A percentile compares a stretch with the other conserved stretches of the same genome.
These are phyloP conservation scores for Verticillium isaacii DNA, from an alignment of 2,329 filamentous ascomycete species.

Conservation along the genomic window DNA sequence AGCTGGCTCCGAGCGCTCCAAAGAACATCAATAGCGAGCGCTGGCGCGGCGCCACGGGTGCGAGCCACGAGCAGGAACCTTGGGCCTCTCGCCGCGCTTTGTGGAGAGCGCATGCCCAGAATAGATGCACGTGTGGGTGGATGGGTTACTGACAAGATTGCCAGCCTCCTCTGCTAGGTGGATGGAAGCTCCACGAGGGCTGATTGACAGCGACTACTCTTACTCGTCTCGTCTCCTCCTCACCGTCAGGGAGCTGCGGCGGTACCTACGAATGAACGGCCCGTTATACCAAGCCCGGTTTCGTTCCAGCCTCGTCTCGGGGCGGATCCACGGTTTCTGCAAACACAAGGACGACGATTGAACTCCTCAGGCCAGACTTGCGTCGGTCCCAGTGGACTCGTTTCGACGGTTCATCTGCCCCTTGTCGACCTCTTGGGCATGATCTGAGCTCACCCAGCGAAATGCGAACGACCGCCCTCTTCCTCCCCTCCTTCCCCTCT, in stretches of 20 bases:
- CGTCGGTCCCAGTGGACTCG: too few relatives aligned
- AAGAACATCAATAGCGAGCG: not conserved
- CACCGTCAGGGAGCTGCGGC: too few relatives aligned
- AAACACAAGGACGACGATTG: too few relatives aligned
- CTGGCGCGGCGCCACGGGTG: not conserved
- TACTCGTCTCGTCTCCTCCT: too few relatives aligned
- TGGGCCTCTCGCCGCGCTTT: not conserved
- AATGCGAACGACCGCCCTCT: not conserved
- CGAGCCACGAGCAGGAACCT: not conserved
- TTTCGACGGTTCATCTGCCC: too few relatives aligned
- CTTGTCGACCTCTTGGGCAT: too few relatives aligned
- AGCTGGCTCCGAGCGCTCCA: not conserved
- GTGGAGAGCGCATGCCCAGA: not conserved
- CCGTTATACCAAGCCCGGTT: not conserved
- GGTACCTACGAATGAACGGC: too few relatives aligned
- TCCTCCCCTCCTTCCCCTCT: not conserved
- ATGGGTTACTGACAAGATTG: not conserved
- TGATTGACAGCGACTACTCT: too few relatives aligned
- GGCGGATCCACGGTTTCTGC: not conserved
- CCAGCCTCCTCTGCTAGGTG: too few relatives aligned
- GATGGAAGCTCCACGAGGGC: too few relatives aligned
- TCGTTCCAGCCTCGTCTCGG: not conserved
- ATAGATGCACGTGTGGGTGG: not conserved
- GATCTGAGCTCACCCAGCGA: too few relatives aligned
- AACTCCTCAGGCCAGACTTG: too few relatives aligned